phyloP scores from a whole-genome alignment of 257 asterid genomes.

The Petrea volubilis region DNA sequence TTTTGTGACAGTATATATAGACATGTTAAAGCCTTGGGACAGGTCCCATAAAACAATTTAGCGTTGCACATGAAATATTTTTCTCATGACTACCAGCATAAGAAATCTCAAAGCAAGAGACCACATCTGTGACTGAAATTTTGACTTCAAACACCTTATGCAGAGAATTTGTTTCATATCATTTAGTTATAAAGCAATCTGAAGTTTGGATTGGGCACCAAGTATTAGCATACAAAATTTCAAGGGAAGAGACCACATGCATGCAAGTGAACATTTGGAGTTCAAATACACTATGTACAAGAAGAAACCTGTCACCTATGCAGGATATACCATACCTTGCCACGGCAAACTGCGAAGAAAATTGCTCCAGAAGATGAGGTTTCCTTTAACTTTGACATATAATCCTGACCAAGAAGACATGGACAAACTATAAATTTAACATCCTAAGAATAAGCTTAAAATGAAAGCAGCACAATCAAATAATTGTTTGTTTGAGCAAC shows the following conservation, averaged over 20 bases:
- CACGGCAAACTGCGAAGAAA: constrained; percentile 98
- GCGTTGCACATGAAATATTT: not conserved
- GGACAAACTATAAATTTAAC: constrained; percentile 10
- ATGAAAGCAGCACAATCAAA: constrained; percentile 13
- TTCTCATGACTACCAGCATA: not conserved
- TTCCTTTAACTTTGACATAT: constrained; percentile 74
- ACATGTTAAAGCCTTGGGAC: constrained; percentile 14
- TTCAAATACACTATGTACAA: constrained; percentile 1
- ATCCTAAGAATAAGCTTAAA: not conserved
- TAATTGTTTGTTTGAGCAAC: constrained; percentile 17
- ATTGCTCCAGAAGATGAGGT: constrained; percentile 77
- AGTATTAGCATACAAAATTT: constrained; percentile 19
- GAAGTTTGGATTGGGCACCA: not conserved
- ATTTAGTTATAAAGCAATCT: not conserved
- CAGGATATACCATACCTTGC: constrained; percentile 62
- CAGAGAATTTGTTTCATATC: not conserved
- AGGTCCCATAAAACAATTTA: not conserved
- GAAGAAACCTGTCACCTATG: constrained; percentile 28
- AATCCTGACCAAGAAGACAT: constrained; percentile 64
- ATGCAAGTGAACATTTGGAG: constrained; percentile 2
- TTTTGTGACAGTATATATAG: not conserved
- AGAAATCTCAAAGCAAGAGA: no score
- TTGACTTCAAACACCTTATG: no score
- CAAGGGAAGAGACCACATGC: not conserved
- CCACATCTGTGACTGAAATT: no score